phyloP scores from a whole-genome alignment of 352 stramenopile genomes.

The Pythium utonaiense region DNA sequence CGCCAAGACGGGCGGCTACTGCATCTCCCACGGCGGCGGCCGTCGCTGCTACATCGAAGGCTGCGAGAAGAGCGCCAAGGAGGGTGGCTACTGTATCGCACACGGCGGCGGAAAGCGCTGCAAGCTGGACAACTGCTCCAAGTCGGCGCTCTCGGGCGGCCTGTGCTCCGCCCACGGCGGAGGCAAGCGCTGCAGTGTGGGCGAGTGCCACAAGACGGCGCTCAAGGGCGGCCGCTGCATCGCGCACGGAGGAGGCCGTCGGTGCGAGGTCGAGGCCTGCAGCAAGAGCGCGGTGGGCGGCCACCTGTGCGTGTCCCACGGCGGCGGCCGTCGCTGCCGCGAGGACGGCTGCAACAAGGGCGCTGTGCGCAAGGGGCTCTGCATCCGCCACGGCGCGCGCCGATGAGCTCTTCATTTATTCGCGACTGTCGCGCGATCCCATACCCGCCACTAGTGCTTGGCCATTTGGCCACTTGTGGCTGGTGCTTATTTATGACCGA shows the following conservation, averaged over 20 bases:
- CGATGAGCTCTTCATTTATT: constrained; percentile 3
- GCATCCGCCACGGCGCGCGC: constrained; percentile 57
- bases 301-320: constrained; percentile 58
- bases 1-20: constrained; percentile 47
- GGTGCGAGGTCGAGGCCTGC: constrained; percentile 47
- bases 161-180: constrained; percentile 70
- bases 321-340: constrained; percentile 54
- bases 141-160: constrained; percentile 58
- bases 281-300: constrained; percentile 60
- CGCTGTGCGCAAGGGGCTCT: constrained; percentile 64
- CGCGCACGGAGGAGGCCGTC: constrained; percentile 54
- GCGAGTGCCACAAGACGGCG: constrained; percentile 56
- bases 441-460: not conserved
- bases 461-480: not conserved
- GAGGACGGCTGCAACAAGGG: constrained; percentile 62
- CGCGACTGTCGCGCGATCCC: not conserved
- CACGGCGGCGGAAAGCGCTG: constrained; percentile 61
- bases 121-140: constrained; percentile 44
- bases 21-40: constrained; percentile 33
- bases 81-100: constrained; percentile 61
- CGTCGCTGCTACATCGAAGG: constrained; percentile 41
- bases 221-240: constrained; percentile 65
- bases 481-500: constrained; percentile 8
- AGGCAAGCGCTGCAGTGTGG: constrained; percentile 49
- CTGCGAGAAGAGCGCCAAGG: constrained; percentile 73